Percentiles rank a stretch among this genome's conserved stretches.
These are phyloP conservation scores for Cnidoscolus chayamansa DNA, from an alignment of 441 rosid species.

Conservation along the genomic window DNA sequence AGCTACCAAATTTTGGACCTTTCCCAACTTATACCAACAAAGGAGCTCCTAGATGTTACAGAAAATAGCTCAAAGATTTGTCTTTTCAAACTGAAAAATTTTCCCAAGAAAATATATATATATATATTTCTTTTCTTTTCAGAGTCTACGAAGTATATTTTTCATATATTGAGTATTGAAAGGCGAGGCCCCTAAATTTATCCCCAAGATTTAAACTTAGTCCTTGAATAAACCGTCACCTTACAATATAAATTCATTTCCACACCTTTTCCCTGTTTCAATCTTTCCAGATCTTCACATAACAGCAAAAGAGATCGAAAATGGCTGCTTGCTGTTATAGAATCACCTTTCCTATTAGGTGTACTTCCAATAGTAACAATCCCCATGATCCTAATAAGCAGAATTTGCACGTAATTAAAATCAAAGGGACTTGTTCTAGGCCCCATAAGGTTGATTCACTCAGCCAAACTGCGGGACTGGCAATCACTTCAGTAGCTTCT, in stretches of 20 bases:
- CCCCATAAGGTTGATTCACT: slow-evolving; percentile 23
- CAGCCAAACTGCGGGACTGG: slow-evolving; percentile 30
- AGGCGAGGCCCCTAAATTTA: slow-evolving; percentile 19
- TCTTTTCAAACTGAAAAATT: not conserved
- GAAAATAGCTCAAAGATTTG: not conserved
- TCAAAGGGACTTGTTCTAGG: slow-evolving; percentile 25
- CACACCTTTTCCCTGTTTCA: slow-evolving; percentile 29
- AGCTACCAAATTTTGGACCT: not conserved
- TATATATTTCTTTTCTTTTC: not conserved
- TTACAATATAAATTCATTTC: slow-evolving; percentile 28
- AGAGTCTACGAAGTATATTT: slow-evolving; percentile 1
- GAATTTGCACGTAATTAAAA: slow-evolving; percentile 28
- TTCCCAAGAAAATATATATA: too few relatives aligned
- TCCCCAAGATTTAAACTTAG: not conserved
- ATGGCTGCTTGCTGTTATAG: slow-evolving; percentile 38
- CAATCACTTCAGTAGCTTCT: slow-evolving; percentile 29
- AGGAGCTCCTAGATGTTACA: too few relatives aligned
- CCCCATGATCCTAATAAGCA: slow-evolving; percentile 31
- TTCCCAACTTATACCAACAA: slow-evolving; percentile 20
- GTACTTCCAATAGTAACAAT: slow-evolving; percentile 21
- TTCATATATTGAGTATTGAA: slow-evolving; percentile 20
- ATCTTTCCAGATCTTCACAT: slow-evolving; percentile 18
- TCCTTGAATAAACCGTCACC: slow-evolving; percentile 26
- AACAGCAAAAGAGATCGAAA: not conserved
- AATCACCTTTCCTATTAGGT: slow-evolving; percentile 23